Percentiles rank a stretch among this genome's conserved stretches.
Conservation (phyloP, 495 filamentous ascomycete genomes). For the Penicillium coprophilum region DNA sequence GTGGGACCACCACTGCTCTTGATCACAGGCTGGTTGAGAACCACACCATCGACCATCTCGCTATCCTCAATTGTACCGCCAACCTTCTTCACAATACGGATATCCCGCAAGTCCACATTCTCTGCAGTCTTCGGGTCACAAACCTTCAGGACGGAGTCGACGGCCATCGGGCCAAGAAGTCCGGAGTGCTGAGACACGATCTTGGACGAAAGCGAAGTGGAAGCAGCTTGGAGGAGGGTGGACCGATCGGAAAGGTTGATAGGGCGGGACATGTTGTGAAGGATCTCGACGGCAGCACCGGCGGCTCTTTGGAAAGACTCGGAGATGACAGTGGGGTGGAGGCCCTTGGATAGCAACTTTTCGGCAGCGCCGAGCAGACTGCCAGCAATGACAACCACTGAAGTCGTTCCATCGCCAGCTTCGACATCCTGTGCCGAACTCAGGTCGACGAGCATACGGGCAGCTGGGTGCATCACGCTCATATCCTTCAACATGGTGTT, state of each 20-base stretch:
- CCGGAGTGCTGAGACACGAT: slow-evolving; percentile 96
- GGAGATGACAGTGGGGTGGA: slow-evolving; percentile 96
- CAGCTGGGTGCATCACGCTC: slow-evolving; percentile 97
- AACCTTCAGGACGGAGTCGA: slow-evolving; percentile 91
- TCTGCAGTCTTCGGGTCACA: slow-evolving; percentile 94
- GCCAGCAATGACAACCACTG: slow-evolving; percentile 95
- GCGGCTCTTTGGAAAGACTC: slow-evolving; percentile 97
- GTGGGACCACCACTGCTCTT: slow-evolving; percentile 90
- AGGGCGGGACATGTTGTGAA: slow-evolving; percentile 93
- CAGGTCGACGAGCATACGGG: slow-evolving; percentile 97
- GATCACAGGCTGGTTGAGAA: slow-evolving; percentile 87
- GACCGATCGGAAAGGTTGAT: slow-evolving; percentile 84
- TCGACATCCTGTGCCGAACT: slow-evolving; percentile 97
- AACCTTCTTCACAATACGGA: slow-evolving; percentile 95
- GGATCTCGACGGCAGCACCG: slow-evolving; percentile 78
- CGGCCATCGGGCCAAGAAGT: slow-evolving; percentile 91
- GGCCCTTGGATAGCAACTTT: slow-evolving; percentile 81
- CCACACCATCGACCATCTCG: slow-evolving; percentile 93
- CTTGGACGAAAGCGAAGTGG: slow-evolving; percentile 96
- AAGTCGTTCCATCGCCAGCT: slow-evolving; percentile 97
- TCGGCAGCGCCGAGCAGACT: slow-evolving; percentile 93
- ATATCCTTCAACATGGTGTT: slow-evolving; percentile 98
- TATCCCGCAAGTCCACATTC: slow-evolving; percentile 94
- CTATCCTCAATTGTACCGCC: slow-evolving; percentile 98
- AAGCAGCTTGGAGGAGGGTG: slow-evolving; percentile 91